Conservation (phyloP, 768 basidiomycete species). For the Hemileccinum impolitum region DNA sequence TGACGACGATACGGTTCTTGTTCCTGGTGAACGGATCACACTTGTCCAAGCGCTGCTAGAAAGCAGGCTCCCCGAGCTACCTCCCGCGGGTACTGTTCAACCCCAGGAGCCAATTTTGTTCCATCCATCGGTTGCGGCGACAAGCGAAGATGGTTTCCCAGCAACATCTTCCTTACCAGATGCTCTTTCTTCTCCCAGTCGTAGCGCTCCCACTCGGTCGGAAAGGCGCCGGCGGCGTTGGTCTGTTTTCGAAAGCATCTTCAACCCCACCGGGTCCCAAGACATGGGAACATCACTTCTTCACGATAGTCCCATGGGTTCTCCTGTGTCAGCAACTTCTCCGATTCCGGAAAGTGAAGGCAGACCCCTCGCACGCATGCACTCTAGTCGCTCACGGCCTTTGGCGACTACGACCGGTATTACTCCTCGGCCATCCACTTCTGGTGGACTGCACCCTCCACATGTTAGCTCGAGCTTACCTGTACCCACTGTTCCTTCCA, state of each 20-base stretch:
- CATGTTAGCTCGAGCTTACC: slow-evolving; percentile 17
- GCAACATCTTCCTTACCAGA: slow-evolving; percentile 49
- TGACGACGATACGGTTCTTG: slow-evolving; percentile 42
- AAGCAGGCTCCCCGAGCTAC: slow-evolving; percentile 72
- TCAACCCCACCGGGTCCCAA: slow-evolving; percentile 26
- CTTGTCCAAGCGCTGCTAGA: slow-evolving; percentile 73
- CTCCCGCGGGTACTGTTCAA: slow-evolving; percentile 62
- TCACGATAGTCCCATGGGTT: slow-evolving; percentile 15
- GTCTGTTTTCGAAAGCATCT: slow-evolving; percentile 61
- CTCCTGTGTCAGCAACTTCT: slow-evolving; percentile 15
- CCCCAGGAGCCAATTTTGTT: slow-evolving; percentile 71
- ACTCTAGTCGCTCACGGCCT: slow-evolving; percentile 20
- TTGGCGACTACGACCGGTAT: slow-evolving; percentile 12
- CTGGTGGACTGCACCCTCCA: slow-evolving; percentile 28
- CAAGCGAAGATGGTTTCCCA: slow-evolving; percentile 42
- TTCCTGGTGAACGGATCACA: slow-evolving; percentile 58
- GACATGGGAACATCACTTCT: slow-evolving; percentile 29
- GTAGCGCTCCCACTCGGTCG: slow-evolving; percentile 30
- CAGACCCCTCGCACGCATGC: slow-evolving; percentile 25
- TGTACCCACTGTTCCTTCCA: slow-evolving; percentile 26
- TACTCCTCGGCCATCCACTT: slow-evolving; percentile 34
- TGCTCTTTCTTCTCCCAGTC: slow-evolving; percentile 31
- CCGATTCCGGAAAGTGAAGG: slow-evolving; percentile 17
- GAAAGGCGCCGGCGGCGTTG: slow-evolving; percentile 59
- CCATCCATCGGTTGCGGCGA: slow-evolving; percentile 38